These are phyloP conservation scores for Tricholoma bakamatsutake DNA, from an alignment of 768 basidiomycete species.

Conservation along the genomic window DNA sequence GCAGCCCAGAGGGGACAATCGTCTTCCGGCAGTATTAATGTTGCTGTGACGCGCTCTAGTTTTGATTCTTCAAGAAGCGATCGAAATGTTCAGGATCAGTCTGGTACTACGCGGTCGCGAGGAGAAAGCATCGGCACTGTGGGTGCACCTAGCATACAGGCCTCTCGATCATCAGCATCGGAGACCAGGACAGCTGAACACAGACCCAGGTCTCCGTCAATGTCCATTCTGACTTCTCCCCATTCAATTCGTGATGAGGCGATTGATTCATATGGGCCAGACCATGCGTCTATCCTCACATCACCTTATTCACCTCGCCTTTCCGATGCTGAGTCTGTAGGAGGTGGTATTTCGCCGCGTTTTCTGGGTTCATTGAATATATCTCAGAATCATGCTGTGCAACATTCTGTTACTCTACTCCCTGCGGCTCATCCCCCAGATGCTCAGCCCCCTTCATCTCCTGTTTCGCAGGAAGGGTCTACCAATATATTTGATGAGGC, in stretches of 20 bases:
- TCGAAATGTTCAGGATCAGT: slow-evolving; percentile 7
- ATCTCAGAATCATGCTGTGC: slow-evolving; percentile 10
- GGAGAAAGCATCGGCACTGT: background rate
- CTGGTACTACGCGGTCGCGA: background rate
- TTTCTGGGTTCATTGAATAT: slow-evolving; percentile 16
- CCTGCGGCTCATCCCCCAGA: slow-evolving; percentile 9
- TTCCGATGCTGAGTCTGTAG: slow-evolving; percentile 9
- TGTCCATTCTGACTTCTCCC: slow-evolving; percentile 31
- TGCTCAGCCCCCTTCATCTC: background rate
- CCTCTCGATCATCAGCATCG: background rate
- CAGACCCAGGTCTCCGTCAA: slow-evolving; percentile 2
- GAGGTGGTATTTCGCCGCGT: slow-evolving; percentile 5
- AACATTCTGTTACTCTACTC: slow-evolving; percentile 8
- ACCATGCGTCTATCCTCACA: slow-evolving; percentile 24
- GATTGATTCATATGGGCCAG: background rate
- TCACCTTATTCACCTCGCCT: slow-evolving; percentile 32
- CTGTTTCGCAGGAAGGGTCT: slow-evolving; percentile 17
- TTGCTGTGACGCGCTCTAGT: slow-evolving; percentile 2
- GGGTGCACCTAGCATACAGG: background rate
- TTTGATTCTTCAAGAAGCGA: slow-evolving; percentile 9
- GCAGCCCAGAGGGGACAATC: background rate
- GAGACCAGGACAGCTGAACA: background rate
- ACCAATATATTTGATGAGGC: slow-evolving; percentile 46
- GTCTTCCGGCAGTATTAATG: background rate
- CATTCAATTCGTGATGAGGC: slow-evolving; percentile 18